phyloP scores from a whole-genome alignment of 1,284 basidiomycete genomes.

The Tilletia indica region DNA sequence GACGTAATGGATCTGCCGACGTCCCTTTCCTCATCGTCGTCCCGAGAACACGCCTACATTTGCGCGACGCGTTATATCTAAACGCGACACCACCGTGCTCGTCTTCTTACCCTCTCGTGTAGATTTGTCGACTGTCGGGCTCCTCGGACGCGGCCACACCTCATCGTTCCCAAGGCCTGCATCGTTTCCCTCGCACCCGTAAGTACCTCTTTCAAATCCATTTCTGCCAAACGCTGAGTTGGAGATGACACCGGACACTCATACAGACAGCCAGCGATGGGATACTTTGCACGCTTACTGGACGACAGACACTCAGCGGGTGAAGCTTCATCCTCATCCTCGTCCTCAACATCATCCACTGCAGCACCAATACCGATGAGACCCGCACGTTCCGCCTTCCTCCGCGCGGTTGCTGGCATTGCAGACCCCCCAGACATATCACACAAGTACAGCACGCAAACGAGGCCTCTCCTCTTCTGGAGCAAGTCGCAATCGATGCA shows the following conservation, averaged over 20 bases:
- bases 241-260: neutral
- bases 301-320: neutral
- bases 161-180: no score
- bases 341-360: neutral
- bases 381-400: slow-evolving; percentile 2
- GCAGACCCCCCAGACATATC: neutral
- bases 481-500: neutral
- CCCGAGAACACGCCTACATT: no score
- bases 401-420: slow-evolving; percentile 14
- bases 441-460: neutral
- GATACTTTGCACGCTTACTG: slow-evolving; percentile 8
- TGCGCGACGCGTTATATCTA: no score
- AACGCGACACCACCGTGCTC: no score
- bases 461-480: neutral
- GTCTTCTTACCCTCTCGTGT: no score
- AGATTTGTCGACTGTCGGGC: no score
- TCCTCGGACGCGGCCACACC: no score
- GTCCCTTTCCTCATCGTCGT: no score
- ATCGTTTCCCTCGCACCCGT: no score
- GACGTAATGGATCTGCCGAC: no score
- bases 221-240: no score
- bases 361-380: neutral
- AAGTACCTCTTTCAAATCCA: no score
- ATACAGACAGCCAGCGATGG: neutral
- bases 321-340: neutral